phyloP scores from a whole-genome alignment of 306 rosid genomes.

The Cyamopsis tetragonoloba region DNA sequence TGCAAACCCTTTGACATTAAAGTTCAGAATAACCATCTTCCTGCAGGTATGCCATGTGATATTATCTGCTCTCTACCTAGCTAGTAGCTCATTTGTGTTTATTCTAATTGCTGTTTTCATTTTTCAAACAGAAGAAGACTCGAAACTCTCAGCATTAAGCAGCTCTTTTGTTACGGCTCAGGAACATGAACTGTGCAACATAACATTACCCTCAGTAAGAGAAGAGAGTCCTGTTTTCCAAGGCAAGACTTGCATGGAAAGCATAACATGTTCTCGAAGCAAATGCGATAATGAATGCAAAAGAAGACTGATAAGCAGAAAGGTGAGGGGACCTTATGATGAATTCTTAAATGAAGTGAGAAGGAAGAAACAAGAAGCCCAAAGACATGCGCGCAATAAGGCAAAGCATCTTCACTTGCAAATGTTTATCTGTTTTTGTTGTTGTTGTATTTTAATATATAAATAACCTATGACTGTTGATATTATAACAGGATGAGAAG shows the following conservation, averaged over 20 bases:
- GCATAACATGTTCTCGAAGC: too few species aligned
- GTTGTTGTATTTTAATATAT: too few species aligned
- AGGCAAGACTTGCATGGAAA: constrained; percentile 25
- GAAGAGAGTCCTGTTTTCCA: constrained; percentile 42
- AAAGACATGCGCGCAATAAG: constrained; percentile 44
- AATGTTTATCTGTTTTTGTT: too few species aligned
- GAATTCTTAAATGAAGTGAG: constrained; percentile 44
- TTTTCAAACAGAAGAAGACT: constrained; percentile 2
- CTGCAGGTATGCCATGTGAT: constrained; percentile 26
- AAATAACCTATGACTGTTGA: background rate
- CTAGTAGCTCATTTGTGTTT: background rate
- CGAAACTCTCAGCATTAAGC: constrained; percentile 26
- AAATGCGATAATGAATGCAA: too few species aligned
- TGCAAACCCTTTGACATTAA: constrained; percentile 24
- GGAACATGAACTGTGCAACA: constrained; percentile 25
- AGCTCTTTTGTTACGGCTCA: background rate
- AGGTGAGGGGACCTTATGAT: constrained; percentile 40
- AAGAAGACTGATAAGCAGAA: background rate
- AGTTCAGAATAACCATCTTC: constrained; percentile 11
- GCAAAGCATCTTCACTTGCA: constrained; percentile 42
- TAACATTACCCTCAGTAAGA: constrained; percentile 27
- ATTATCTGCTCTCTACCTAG: background rate
- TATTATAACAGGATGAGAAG: constrained; percentile 44
- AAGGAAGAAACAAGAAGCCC: constrained; percentile 46
- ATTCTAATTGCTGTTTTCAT: background rate